Conservation (phyloP, 208 protist species). For the Kentomonas sorsogonicus region DNA sequence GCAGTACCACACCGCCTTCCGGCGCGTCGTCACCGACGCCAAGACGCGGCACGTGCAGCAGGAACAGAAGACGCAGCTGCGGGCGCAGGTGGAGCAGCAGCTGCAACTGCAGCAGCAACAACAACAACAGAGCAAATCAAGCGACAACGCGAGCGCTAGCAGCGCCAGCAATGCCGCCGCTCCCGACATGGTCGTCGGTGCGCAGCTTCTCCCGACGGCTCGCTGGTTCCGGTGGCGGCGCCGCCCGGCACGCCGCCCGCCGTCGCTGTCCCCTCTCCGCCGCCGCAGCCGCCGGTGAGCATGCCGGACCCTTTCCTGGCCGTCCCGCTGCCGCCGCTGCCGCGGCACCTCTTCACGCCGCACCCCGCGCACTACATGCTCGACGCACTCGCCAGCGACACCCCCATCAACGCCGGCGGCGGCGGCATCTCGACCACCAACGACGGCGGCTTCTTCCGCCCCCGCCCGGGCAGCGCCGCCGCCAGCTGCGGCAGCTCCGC, state of each 20-base stretch:
- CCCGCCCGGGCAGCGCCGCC: too few species aligned
- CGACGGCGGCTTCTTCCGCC: too few species aligned
- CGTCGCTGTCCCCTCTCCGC: background rate
- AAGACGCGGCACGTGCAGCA: constrained; percentile 2
- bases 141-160: constrained; percentile 1
- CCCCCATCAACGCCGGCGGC: background rate
- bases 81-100: constrained; percentile 16
- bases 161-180: background rate
- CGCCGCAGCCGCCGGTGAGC: background rate
- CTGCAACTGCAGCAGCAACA: constrained; percentile 9
- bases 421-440: background rate
- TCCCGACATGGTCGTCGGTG: background rate
- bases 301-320: constrained; percentile 23
- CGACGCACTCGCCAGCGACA: constrained; percentile 4
- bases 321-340: constrained; percentile 21
- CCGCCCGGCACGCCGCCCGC: background rate
- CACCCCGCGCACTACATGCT: too few species aligned
- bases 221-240: too few species aligned
- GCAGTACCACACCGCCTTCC: constrained; percentile 51
- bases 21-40: constrained; percentile 16
- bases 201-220: too few species aligned
- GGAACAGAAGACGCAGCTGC: background rate
- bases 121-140: constrained; percentile 7
- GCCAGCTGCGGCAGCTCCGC: too few species aligned
- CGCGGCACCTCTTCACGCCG: too few species aligned